A percentile compares a stretch with the other conserved stretches of the same genome.
Conservation (phyloP, 2,329 filamentous ascomycete species). For the Diaporthe amygdali region DNA sequence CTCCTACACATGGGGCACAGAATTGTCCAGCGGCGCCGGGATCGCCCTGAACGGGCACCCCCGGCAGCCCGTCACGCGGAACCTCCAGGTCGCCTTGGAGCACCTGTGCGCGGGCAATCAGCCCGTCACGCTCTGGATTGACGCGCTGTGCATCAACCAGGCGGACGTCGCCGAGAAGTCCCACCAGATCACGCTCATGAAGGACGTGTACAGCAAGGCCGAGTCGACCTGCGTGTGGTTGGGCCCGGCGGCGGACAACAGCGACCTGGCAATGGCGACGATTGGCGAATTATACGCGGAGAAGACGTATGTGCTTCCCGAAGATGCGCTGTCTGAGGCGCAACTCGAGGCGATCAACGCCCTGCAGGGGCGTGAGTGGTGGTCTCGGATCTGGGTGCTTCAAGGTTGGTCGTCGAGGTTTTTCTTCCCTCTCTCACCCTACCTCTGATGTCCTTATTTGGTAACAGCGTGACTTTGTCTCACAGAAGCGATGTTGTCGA, state of each 20-base stretch:
- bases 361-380: not conserved
- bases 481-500: not conserved
- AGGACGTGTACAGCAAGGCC: not conserved
- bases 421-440: not conserved
- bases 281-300: not conserved
- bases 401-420: not conserved
- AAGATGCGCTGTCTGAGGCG: not conserved
- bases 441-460: not conserved
- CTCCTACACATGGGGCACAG: slow-evolving; percentile 3
- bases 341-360: not conserved
- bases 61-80: not conserved
- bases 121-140: not conserved
- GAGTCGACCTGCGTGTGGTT: not conserved
- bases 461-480: not conserved
- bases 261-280: not conserved
- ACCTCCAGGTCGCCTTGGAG: slow-evolving; percentile 1
- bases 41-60: not conserved
- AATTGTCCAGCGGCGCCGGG: not conserved
- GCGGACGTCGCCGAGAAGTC: slow-evolving; percentile 1
- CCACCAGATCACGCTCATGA: slow-evolving; percentile 10
- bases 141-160: slow-evolving; percentile 18
- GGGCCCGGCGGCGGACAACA: not conserved
- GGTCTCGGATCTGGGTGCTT: not conserved
- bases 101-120: not conserved
- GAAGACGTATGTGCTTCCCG: not conserved